These are phyloP conservation scores for Psophocarpus tetragonolobus DNA, from an alignment of 306 rosid genomes.

Conservation along the genomic window DNA sequence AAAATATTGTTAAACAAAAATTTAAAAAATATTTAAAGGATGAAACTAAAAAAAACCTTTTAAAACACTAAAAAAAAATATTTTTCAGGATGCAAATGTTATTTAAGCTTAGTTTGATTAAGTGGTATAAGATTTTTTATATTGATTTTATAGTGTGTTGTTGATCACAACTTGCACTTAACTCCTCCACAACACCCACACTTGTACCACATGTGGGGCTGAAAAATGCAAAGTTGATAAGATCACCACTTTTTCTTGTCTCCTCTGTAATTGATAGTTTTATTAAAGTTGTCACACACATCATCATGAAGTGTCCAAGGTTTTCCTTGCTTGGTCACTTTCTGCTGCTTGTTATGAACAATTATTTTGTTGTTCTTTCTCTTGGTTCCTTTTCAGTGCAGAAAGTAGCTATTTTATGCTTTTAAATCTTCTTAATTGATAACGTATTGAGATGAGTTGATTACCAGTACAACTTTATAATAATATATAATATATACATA, in stretches of 20 bases:
- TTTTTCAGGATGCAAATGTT: too few species aligned
- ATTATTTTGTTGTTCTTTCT: background rate
- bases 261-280: conserved; percentile 24
- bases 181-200: background rate
- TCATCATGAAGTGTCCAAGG: conserved; percentile 36
- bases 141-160: background rate
- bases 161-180: conserved; percentile 19
- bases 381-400: background rate
- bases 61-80: too few species aligned
- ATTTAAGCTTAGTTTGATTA: too few species aligned
- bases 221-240: background rate
- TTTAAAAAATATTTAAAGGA: too few species aligned
- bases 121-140: too few species aligned
- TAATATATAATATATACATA: background rate
- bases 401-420: background rate
- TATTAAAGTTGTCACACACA: conserved; percentile 6
- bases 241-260: conserved; percentile 28
- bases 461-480: background rate
- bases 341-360: background rate
- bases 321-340: conserved; percentile 24
- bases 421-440: background rate
- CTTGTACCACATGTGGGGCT: conserved; percentile 2
- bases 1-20: too few species aligned
- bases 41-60: too few species aligned
- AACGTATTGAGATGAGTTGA: background rate